Evolutionary conservation across 1,284 basidiomycete genomes (phyloP), one percentile per base, ranked within the genome.

Genomic region (Microbotryomycetes sp.): DNA sequence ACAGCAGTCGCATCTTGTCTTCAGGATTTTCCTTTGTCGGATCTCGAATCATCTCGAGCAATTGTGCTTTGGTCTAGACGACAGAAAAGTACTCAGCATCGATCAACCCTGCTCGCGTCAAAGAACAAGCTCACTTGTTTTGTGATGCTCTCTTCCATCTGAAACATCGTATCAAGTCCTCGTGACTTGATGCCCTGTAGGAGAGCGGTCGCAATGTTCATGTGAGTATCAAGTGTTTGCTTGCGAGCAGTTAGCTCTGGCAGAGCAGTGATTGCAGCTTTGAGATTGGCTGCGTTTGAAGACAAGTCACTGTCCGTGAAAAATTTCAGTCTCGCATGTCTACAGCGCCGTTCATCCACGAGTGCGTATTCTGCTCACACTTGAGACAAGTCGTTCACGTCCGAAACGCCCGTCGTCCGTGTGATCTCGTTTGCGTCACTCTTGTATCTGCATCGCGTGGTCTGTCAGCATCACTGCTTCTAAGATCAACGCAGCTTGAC

Each of bases 191-290:
- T 97, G 23, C 97, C 87, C 75, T 96, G 92, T 30, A 99, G 79
- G 16, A 99, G 79, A 6, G 94, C 87, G 3, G 94, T 97, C 32
- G 96, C 96, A 59, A 99, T 97, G 78, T 98, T 97, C 93, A 98
- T 98, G 73, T 98, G 94, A 1, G 94, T 92, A 75, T 99, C 96
- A 36, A 99, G 82, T 2, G 90, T 94, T 51, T 91, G 87, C 73
- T 99, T 99, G 49, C 96, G 83, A 22, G 94, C 92, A 3, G 94
- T 97, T 49, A 99, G 80, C 75, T 98, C 94, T 1, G 96, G 96
- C n/a, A 99, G 81, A 60, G 93, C 92, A 0, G 94, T 98, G 74
- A 99, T 97, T 3, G 96, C 96, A 0, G 91, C 92, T 79, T 97
- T 98, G 58, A 99, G 80, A 76, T 98, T 89, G 7, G 91, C 83